A percentile compares a stretch with the other conserved stretches of the same genome.
These are phyloP conservation scores for Erodium moschatum DNA, from an alignment of 441 rosid species.

Conservation along the genomic window DNA sequence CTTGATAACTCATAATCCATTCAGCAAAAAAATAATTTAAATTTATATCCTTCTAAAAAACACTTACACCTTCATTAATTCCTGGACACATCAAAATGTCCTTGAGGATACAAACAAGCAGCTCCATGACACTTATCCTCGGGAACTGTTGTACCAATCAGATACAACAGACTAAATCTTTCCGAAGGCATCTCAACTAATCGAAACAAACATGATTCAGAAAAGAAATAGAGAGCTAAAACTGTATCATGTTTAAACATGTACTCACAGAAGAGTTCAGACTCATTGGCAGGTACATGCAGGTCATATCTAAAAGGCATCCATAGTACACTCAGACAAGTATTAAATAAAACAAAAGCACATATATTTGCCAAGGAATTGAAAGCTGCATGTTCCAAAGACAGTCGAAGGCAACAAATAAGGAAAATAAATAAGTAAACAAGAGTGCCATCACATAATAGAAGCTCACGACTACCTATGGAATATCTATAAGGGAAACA, in stretches of 20 bases:
- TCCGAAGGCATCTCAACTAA: too few species aligned
- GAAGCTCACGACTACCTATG: background rate
- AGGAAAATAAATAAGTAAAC: background rate
- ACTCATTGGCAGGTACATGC: background rate
- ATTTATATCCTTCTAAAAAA: too few species aligned
- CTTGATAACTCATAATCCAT: too few species aligned
- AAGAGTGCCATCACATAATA: conserved; percentile 2
- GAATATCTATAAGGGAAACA: conserved; percentile 5
- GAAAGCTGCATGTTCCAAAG: background rate
- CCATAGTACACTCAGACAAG: background rate
- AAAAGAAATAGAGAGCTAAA: background rate
- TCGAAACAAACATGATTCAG: too few species aligned
- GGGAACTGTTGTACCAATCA: too few species aligned
- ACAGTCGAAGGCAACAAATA: background rate
- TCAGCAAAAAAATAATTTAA: too few species aligned
- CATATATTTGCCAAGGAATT: background rate
- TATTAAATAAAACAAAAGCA: background rate
- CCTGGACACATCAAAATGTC: too few species aligned
- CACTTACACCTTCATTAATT: too few species aligned
- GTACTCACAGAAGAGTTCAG: background rate
- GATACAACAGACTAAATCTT: too few species aligned
- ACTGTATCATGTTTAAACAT: background rate
- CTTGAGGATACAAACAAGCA: too few species aligned
- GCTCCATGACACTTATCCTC: too few species aligned
- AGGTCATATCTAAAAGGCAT: background rate